Base-by-base conservation (phyloP, 345 rosid species). In the Camelina laxa region DNA sequence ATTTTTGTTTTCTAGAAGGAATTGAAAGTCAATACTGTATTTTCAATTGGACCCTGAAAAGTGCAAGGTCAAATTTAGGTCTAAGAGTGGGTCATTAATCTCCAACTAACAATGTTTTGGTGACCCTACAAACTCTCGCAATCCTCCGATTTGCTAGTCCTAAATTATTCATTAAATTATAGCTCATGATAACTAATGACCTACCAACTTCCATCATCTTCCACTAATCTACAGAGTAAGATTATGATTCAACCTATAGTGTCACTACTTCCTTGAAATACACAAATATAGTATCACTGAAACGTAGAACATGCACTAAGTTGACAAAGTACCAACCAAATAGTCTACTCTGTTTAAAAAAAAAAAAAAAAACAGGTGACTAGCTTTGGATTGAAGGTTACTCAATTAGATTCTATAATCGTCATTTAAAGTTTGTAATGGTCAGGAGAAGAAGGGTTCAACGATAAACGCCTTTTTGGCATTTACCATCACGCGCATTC, bases 81-180 rank as follows among this genome's bases (percentile, higher is more conserved):
- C 5, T 39, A 7, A n/a, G 51, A n/a, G 51, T 50, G 42, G 68
- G 60, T 62, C 69, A 27, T 27, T 27, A 51, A 30, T 61, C 35
- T 44, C 47, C 77, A 55, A 36, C 71, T 24, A 45, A 56, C 65
- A 20, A 15, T 41, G 55, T 30, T 27, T 72, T 30, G 55, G 22
- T 64, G 70, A 64, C 64, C 38, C 14, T 64, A 42, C 76, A 73
- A 73, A 33, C 44, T 72, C 60, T 62, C 44, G 36, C 60, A 9
- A 19, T 27, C 30, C 30, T 73, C 64, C 44, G 12, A 56, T 73
- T 73, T 73, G 17, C 1, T 54, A 42, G n/a, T 42, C 38, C 65
- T 54, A 42, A 42, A 20, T 17, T 20, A 27, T 14, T 55, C 47
- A 31, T 73, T 64, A 63, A 42, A 27, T 42, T 31, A 3, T n/a